A percentile compares a stretch with the other conserved stretches of the same genome.
phyloP scores from a whole-genome alignment of 768 basidiomycete species.

The Rickenella mellea region DNA sequence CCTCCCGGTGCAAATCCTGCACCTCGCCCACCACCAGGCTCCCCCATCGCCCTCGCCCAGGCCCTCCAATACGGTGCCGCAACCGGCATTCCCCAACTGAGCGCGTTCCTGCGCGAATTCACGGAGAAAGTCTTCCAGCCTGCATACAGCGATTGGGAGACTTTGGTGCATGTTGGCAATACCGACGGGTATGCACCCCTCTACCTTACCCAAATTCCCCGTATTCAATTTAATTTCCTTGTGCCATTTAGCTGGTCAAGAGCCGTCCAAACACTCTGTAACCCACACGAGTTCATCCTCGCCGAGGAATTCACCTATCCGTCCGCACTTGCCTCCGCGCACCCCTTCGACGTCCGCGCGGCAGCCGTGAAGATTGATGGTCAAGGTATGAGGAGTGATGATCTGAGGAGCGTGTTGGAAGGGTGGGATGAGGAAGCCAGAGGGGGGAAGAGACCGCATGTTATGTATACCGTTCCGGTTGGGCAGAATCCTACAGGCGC shows the following conservation, averaged over 20 bases:
- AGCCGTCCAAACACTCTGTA: conserved; percentile 48
- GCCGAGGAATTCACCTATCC: conserved; percentile 74
- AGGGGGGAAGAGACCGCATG: conserved; percentile 52
- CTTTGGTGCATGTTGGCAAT: conserved; percentile 54
- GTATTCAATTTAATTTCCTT: background rate
- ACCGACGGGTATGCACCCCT: conserved; percentile 55
- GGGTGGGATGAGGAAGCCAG: conserved; percentile 56
- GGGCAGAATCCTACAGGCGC: conserved; percentile 80
- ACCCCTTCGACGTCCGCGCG: conserved; percentile 31
- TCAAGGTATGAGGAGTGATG: conserved; percentile 57
- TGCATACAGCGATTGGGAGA: conserved; percentile 50
- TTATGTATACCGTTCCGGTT: conserved; percentile 70
- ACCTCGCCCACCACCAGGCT: conserved; percentile 49
- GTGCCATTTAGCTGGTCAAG: conserved; percentile 42
- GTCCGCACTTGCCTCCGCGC: conserved; percentile 30
- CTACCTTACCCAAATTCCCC: background rate
- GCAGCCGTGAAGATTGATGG: conserved; percentile 61
- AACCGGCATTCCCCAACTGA: conserved; percentile 48
- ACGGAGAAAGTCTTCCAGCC: conserved; percentile 38
- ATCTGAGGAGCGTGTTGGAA: conserved; percentile 46
- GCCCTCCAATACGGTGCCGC: conserved; percentile 61
- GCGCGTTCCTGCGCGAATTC: conserved; percentile 49
- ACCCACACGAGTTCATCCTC: conserved; percentile 52
- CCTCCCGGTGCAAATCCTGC: conserved; percentile 29
- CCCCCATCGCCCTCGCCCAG: conserved; percentile 50